Evolutionary conservation across 1,139 yeast genomes (phyloP), one percentile per base, ranked within the genome.

Genomic region (Yamadazyma trypodendri): DNA sequence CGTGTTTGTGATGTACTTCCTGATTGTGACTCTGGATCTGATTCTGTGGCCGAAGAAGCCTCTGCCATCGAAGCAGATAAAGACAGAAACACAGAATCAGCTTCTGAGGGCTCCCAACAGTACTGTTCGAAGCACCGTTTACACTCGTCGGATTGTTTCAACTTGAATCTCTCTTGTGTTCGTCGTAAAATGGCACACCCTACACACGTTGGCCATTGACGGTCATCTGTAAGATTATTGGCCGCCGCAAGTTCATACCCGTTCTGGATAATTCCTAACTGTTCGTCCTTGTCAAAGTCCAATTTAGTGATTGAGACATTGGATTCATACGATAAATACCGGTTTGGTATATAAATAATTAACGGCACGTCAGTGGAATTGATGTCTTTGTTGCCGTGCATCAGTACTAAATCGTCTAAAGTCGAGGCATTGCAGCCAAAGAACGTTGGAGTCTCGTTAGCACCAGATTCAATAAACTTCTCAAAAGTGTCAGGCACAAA

Each of bases 151-250:
- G 68, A 57, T 44, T 67, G 75, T 24, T 61, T 58, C 27, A 59
- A 39, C 2, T 63, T 63, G 35, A 59, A 52, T 40, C 75, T 51
- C 48, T 70, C 75, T 46, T 70, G 73, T 6, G 63, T 59, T 46
- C 76, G 53, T 46, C 74, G 56, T 28, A 70, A 67, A 17, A 70
- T 60, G 4, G 76, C 76, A 56, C 76, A 70, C 3, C 73, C 75
- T 12, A 70, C 71, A 52, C 76, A 70, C 1, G 61, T 61, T 6
- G 64, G 59, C 74, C 74, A 70, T 15, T 61, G 49, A 9, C 50
- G 40, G 42, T 69, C 73, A 32, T 58, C 61, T 3, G 75, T 57
- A 5, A 59, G 45, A 44, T 70, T 70, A 16, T 51, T 52, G 39
- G 69, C 50, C 4, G 70, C 54, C 8, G 67, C 53, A 2, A 56